These are phyloP conservation scores for Tremellales sp. DNA, from an alignment of 1,284 basidiomycete genomes.

Conservation along the genomic window DNA sequence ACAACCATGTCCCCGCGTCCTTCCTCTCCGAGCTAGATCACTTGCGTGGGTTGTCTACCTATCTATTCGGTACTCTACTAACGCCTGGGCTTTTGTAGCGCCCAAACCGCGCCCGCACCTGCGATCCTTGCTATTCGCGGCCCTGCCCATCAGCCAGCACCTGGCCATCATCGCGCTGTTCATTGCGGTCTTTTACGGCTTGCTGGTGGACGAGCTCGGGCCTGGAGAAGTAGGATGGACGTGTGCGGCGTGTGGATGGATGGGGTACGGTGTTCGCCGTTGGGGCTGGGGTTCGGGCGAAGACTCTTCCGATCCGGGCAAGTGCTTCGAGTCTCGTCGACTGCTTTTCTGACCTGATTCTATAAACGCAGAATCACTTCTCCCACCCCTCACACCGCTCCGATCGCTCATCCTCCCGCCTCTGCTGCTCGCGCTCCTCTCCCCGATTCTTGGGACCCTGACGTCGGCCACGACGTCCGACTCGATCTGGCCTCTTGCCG, in stretches of 20 bases:
- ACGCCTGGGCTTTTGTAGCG: constrained; percentile 14
- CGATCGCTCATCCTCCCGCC: constrained; percentile 68
- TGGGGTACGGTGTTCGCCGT: constrained; percentile 59
- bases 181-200: constrained; percentile 69
- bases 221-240: constrained; percentile 66
- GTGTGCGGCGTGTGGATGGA: constrained; percentile 63
- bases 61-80: neutral
- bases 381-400: constrained; percentile 33
- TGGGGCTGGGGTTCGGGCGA: constrained; percentile 18
- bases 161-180: constrained; percentile 75
- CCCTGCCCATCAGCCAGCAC: constrained; percentile 80
- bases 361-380: constrained; percentile 52
- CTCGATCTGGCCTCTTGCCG: constrained; percentile 90
- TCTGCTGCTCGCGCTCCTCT: constrained; percentile 79
- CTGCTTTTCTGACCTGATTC: constrained; percentile 3
- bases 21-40: constrained; percentile 73
- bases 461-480: constrained; percentile 94
- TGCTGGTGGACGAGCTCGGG: constrained; percentile 63
- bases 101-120: constrained; percentile 51
- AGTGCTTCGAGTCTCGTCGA: constrained; percentile 2
- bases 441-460: constrained; percentile 85
- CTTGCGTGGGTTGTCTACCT: constrained; percentile 60
- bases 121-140: constrained; percentile 65
- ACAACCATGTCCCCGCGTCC: constrained; percentile 75
- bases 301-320: constrained; percentile 6